A percentile compares a stretch with the other conserved stretches of the same genome.
Evolutionary conservation across 208 protist genomes (phyloP).

Genomic region (Trypanosoma melophagium): DNA sequence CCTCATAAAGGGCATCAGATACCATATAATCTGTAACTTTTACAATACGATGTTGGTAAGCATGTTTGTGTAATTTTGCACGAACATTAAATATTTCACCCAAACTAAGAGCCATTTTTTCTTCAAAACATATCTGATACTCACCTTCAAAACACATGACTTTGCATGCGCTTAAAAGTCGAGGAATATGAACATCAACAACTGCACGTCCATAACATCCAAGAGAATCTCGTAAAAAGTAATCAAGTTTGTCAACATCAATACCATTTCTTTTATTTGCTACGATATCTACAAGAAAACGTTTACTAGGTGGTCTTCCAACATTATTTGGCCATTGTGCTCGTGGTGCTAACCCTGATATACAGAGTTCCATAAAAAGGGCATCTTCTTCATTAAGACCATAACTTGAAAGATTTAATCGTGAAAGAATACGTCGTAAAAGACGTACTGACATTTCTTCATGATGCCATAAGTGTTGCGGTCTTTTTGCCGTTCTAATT

Average conservation of each 20-base stretch:
- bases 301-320: conserved; percentile 35
- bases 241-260: conserved; percentile 95
- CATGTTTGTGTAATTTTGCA: conserved; percentile 80
- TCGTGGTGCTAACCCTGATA: conserved; percentile 22
- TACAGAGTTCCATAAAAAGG: conserved; percentile 34
- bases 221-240: conserved; percentile 77
- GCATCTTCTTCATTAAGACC: conserved; percentile 33
- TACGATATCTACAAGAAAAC: conserved; percentile 54
- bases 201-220: conserved; percentile 31
- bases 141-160: conserved; percentile 46
- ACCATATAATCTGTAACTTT: conserved; percentile 77
- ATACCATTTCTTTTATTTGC: conserved; percentile 69
- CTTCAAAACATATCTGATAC: conserved; percentile 80
- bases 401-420: conserved; percentile 19
- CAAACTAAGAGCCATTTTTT: conserved; percentile 79
- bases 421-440: conserved; percentile 27
- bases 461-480: conserved; percentile 21
- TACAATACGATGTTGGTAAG: conserved; percentile 83
- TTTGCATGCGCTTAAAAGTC: conserved; percentile 37
- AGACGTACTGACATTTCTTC: conserved; percentile 45
- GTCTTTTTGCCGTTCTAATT: conserved; percentile 10
- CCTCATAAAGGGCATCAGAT: conserved; percentile 50
- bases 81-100: conserved; percentile 86
- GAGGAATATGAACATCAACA: conserved; percentile 47
- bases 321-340: conserved; percentile 35